These are phyloP conservation scores for Rubroboletus satanas DNA, from an alignment of 768 basidiomycete genomes.

Conservation along the genomic window DNA sequence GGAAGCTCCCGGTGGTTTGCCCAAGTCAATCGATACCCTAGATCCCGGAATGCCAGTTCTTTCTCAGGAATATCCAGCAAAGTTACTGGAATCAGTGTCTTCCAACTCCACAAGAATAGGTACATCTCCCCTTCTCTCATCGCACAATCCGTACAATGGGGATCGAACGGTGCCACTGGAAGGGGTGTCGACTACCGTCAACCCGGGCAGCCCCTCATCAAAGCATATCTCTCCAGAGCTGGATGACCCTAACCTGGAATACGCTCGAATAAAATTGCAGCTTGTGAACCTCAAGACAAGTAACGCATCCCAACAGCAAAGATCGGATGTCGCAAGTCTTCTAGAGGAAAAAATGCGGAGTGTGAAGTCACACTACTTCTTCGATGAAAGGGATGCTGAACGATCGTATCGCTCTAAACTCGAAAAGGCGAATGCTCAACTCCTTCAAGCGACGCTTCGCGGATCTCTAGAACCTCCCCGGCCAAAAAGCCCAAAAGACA, in stretches of 20 bases:
- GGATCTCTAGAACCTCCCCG: constrained; percentile 11
- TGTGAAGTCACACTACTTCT: constrained; percentile 61
- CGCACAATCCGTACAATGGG: not conserved
- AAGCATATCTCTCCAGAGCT: constrained; percentile 35
- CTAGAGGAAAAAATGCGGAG: constrained; percentile 45
- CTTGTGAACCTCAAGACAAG: constrained; percentile 45
- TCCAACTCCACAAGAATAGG: constrained; percentile 30
- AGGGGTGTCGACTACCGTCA: constrained; percentile 6
- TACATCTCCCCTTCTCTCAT: constrained; percentile 39
- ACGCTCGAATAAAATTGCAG: constrained; percentile 59
- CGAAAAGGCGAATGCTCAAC: constrained; percentile 41
- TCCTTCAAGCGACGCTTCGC: constrained; percentile 44
- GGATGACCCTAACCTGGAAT: constrained; percentile 58
- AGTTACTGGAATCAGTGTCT: not conserved
- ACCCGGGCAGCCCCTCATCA: constrained; percentile 20
- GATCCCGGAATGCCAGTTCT: constrained; percentile 1
- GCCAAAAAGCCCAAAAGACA: not conserved
- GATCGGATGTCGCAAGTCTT: constrained; percentile 29
- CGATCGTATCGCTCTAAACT: constrained; percentile 51
- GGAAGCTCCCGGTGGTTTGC: constrained; percentile 13
- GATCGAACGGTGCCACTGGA: constrained; percentile 1
- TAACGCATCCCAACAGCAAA: constrained; percentile 24
- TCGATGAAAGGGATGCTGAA: constrained; percentile 65
- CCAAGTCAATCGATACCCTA: constrained; percentile 1
- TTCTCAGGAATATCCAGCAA: not conserved